These are phyloP conservation scores for Protea cynaroides DNA, from an alignment of 164 flowering plant genomes.

Conservation along the genomic window DNA sequence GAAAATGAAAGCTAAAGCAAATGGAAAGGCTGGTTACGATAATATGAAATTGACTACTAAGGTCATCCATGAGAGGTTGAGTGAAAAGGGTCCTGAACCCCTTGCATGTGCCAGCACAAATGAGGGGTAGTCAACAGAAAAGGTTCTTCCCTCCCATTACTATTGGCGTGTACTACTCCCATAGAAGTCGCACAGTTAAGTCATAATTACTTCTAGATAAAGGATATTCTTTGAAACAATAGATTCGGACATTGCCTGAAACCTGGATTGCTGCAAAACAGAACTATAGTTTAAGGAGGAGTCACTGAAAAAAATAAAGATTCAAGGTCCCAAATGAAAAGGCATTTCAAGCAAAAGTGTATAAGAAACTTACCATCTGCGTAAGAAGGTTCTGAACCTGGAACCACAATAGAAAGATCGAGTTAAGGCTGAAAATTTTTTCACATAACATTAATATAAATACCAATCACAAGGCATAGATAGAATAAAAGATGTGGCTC, in stretches of 20 bases:
- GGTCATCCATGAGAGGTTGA: too few species aligned
- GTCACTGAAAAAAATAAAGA: background rate
- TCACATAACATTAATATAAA: background rate
- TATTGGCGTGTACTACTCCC: background rate
- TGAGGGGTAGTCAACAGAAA: background rate
- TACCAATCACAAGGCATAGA: background rate
- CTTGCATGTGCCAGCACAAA: background rate
- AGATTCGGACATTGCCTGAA: slow-evolving; percentile 83
- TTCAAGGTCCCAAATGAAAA: background rate
- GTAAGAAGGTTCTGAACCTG: slow-evolving; percentile 79
- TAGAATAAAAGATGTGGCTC: background rate
- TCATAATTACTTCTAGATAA: slow-evolving; percentile 11
- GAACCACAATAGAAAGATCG: slow-evolving; percentile 6
- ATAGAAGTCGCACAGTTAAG: background rate
- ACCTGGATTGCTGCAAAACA: slow-evolving; percentile 82
- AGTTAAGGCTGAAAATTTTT: background rate
- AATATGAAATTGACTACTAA: too few species aligned
- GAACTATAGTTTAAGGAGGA: background rate
- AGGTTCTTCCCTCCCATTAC: background rate
- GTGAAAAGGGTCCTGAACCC: background rate
- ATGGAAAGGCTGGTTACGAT: too few species aligned
- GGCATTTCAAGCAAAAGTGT: background rate
- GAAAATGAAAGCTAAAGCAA: too few species aligned
- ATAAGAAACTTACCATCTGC: slow-evolving; percentile 59
- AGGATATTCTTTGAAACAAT: slow-evolving; percentile 94